Evolutionary conservation across 2,329 filamentous ascomycete species (phyloP).

Genomic region (Stagonosporopsis cucurbitacearum): DNA sequence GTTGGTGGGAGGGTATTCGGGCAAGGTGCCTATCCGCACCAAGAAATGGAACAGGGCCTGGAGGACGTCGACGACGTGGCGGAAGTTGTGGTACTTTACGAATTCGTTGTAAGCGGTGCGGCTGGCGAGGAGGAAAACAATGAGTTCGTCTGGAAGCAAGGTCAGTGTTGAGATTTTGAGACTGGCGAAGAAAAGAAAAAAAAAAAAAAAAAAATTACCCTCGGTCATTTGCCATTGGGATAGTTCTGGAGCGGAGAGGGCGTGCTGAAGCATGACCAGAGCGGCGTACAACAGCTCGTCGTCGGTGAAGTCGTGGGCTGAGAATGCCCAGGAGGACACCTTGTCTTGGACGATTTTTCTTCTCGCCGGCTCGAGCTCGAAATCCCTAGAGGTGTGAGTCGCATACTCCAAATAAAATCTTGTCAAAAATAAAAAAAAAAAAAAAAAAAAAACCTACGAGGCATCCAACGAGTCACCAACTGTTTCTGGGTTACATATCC

Average conservation of each 20-base stretch:
- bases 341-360: conserved; percentile 70
- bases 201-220: conserved; percentile 71
- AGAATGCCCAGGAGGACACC: conserved; percentile 84
- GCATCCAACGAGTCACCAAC: conserved; percentile 66
- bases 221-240: conserved; percentile 79
- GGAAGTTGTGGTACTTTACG: conserved; percentile 97
- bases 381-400: conserved; percentile 57
- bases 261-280: conserved; percentile 89
- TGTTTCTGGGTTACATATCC: conserved; percentile 78
- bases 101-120: conserved; percentile 95
- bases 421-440: no score
- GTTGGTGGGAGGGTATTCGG: conserved; percentile 63
- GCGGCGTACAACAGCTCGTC: conserved; percentile 88
- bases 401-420: no score
- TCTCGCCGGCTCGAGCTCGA: conserved; percentile 71
- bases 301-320: conserved; percentile 85
- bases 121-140: conserved; percentile 84
- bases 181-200: no score
- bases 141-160: conserved; percentile 70
- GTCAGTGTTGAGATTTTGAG: conserved; percentile 26
- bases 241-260: conserved; percentile 79
- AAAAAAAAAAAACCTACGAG: conserved; percentile 60
- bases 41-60: conserved; percentile 93
- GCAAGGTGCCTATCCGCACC: conserved; percentile 76
- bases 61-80: conserved; percentile 93